Evolutionary conservation across 495 filamentous ascomycete genomes (phyloP).

Genomic region (Aeminium ludgeri): DNA sequence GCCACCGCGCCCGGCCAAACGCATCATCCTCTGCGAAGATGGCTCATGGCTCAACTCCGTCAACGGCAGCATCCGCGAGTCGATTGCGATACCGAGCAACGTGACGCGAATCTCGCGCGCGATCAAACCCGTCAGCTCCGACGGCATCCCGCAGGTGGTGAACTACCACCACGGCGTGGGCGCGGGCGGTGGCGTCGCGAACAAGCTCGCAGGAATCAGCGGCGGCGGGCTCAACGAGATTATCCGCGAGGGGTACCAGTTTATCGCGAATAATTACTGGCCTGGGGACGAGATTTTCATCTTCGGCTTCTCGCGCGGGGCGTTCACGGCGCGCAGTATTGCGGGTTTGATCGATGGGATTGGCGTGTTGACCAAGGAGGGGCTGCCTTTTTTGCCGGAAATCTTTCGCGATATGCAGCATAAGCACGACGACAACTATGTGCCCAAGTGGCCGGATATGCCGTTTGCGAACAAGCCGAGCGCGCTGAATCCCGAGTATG

Average conservation of each 20-base stretch:
- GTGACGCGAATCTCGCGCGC: constrained; percentile 27
- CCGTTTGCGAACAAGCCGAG: constrained; percentile 44
- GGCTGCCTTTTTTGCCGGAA: constrained; percentile 45
- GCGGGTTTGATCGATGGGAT: constrained; percentile 44
- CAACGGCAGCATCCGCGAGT: constrained; percentile 19
- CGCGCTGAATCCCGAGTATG: constrained; percentile 25
- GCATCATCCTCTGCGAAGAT: constrained; percentile 9
- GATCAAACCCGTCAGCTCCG: constrained; percentile 22
- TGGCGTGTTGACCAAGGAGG: constrained; percentile 45
- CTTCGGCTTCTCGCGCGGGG: constrained; percentile 54
- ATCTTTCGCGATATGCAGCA: constrained; percentile 50
- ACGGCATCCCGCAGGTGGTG: constrained; percentile 26
- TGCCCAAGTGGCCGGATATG: constrained; percentile 36
- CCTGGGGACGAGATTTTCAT: constrained; percentile 54
- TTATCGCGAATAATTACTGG: constrained; percentile 48
- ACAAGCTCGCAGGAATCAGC: constrained; percentile 19
- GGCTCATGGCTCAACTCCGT: constrained; percentile 26
- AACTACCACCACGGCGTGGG: constrained; percentile 28
- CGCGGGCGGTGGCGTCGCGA: constrained; percentile 16
- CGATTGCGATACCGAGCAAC: constrained; percentile 23
- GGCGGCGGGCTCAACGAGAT: constrained; percentile 32
- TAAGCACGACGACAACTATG: constrained; percentile 33
- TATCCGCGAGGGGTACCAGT: constrained; percentile 49
- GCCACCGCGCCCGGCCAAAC: constrained; percentile 3
- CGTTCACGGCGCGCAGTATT: constrained; percentile 53